Evolutionary conservation across 331 rosid genomes (phyloP).

Genomic region (Rosa hybrid): DNA sequence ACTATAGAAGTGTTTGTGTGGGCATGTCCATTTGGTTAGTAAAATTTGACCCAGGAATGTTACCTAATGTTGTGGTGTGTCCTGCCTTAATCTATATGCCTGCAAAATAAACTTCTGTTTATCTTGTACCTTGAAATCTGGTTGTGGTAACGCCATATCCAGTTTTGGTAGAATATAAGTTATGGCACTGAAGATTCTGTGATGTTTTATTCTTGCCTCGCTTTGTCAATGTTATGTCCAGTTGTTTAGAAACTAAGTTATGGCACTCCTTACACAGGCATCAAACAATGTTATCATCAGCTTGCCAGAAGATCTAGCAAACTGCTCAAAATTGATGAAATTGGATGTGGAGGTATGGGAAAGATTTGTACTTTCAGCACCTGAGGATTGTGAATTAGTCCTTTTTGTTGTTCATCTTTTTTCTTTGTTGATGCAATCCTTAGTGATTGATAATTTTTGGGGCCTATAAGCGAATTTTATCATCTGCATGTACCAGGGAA

Average conservation of each 20-base stretch:
- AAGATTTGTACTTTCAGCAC: constrained; percentile 23
- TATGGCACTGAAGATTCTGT: not conserved
- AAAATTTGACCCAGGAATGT: not conserved
- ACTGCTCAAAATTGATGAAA: constrained; percentile 80
- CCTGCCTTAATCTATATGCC: constrained; percentile 4
- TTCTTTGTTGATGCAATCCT: constrained; percentile 13
- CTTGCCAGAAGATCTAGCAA: constrained; percentile 78
- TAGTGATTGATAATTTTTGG: constrained; percentile 16
- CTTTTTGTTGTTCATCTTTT: not conserved
- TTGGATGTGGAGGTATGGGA: constrained; percentile 80
- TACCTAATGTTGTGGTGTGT: not conserved
- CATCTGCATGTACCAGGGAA: constrained; percentile 58
- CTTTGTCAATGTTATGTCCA: not conserved
- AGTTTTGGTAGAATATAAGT: not conserved
- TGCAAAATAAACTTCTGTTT: not conserved
- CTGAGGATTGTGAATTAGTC: constrained; percentile 1
- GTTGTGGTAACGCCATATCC: not conserved
- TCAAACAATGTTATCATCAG: constrained; percentile 68
- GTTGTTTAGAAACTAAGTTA: constrained; percentile 17
- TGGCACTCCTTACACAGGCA: constrained; percentile 54
- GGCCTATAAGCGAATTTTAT: constrained; percentile 10
- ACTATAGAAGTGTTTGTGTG: constrained; percentile 7
- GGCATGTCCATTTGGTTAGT: constrained; percentile 9
- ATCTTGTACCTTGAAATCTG: not conserved
- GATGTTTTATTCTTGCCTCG: not conserved